Base-by-base conservation (phyloP, 257 asterid species). In the Fraxinus excelsior region DNA sequence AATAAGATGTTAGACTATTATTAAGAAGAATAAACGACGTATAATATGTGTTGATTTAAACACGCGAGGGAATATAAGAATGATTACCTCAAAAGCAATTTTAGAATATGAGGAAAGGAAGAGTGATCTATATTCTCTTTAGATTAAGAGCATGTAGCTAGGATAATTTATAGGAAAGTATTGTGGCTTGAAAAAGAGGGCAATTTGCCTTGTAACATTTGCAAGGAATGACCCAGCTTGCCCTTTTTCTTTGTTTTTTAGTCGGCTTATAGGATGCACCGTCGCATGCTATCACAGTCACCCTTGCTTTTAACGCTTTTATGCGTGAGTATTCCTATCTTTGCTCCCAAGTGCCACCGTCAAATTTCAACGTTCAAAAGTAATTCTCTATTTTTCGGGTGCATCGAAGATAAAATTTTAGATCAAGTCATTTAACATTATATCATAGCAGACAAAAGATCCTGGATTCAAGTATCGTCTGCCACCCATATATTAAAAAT, bases 291-390 rank as follows among this genome's bases (percentile, higher is more conserved):
- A 32, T 87, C 84, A 37, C 62, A 53, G 37, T 67, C 38, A 80
- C 53, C 77, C 87, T 90, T 88, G 89, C 80, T 88, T 85, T 85
- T 81, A 71, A 87, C 88, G 88, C 89, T 81, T 86, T 6, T 60
- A 60, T 25, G 32, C 21, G 25, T 60, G 18, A 23, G 9, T 21
- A 21, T 25, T 0, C 67, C 67, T 12, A 21, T 60, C 32, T 7
- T 60, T 23, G 14, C 25, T 60, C 16, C 32, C 11, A 21, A 11
- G 29, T 9, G 19, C 32, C 16, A 6, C 10, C 29, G 12, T 4
- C 14, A 56, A 56, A 0, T 21, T 60, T 60, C 32, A 0, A 9
- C 2, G 25, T 60, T 8, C 3, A 0, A 21, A 5, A 58, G 3
- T 2, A 51, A 51, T 51, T 16, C 8, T 14, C 8, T 51, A 18